Evolutionary conservation across 2,329 filamentous ascomycete genomes (phyloP).

Genomic region (Huntiella decipiens): DNA sequence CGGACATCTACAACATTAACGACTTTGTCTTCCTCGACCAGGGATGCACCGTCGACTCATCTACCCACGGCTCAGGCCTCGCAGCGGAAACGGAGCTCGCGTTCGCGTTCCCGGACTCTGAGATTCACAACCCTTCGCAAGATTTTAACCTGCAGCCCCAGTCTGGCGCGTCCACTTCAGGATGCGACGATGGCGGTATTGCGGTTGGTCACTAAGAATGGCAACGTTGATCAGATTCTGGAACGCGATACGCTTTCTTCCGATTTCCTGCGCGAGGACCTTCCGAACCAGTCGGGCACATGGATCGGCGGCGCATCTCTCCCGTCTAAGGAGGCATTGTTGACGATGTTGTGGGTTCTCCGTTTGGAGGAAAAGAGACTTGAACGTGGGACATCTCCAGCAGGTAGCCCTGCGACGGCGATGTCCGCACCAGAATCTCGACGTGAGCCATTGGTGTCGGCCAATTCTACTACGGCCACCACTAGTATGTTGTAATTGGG

Average conservation of each 20-base stretch:
- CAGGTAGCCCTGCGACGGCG: neutral
- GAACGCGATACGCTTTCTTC: conserved; percentile 17
- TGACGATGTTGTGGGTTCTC: conserved; percentile 29
- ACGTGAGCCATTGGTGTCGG: conserved; percentile 5
- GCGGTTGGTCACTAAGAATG: conserved; percentile 48
- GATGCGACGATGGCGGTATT: conserved; percentile 57
- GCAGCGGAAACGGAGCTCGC: conserved; percentile 33
- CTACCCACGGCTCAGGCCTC: conserved; percentile 29
- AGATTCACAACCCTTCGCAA: conserved; percentile 42
- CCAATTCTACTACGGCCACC: conserved; percentile 4
- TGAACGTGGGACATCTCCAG: neutral
- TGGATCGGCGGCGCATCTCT: conserved; percentile 14
- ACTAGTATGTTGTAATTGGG: conserved; percentile 6
- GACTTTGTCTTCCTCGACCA: conserved; percentile 36
- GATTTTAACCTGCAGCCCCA: conserved; percentile 55
- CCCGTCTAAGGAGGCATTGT: conserved; percentile 28
- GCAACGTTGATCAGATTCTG: conserved; percentile 25
- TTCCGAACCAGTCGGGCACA: conserved; percentile 20
- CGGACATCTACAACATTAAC: conserved; percentile 30
- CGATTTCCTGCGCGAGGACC: conserved; percentile 21
- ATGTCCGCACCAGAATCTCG: neutral
- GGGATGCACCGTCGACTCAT: conserved; percentile 24
- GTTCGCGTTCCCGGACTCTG: conserved; percentile 35
- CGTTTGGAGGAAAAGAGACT: conserved; percentile 23
- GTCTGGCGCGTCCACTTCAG: conserved; percentile 52